phyloP scores from a whole-genome alignment of 2,329 filamentous ascomycete species.

The Cryphonectria parasitica region DNA sequence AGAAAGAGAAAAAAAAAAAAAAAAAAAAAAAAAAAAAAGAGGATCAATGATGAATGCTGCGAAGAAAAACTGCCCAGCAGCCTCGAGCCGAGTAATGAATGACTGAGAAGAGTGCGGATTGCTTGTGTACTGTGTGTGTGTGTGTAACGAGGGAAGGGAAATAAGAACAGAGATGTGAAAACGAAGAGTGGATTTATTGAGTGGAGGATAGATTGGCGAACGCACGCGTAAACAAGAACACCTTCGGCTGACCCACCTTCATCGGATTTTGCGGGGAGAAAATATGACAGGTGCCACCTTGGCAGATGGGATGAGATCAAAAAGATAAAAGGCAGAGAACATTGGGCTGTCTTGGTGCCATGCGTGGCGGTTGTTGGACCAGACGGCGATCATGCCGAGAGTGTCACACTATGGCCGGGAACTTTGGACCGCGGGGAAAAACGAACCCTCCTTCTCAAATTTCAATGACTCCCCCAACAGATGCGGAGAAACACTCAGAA shows the following conservation, averaged over 20 bases:
- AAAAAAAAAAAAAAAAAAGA: background rate
- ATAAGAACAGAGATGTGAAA: background rate
- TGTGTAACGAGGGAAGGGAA: background rate
- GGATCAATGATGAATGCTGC: background rate
- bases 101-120: background rate
- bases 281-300: slow-evolving; percentile 10
- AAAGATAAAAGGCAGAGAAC: background rate
- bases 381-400: slow-evolving; percentile 23
- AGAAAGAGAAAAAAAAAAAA: background rate
- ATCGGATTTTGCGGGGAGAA: background rate
- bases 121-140: background rate
- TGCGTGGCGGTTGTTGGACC: background rate
- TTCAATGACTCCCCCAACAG: too few relatives aligned
- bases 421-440: background rate
- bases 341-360: background rate
- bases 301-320: slow-evolving; percentile 1
- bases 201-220: background rate
- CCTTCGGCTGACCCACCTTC: slow-evolving; percentile 6
- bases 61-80: slow-evolving; percentile 16
- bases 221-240: background rate
- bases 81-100: background rate
- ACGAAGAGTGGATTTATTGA: slow-evolving; percentile 21
- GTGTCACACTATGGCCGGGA: slow-evolving; percentile 20
- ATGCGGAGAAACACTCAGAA: background rate
- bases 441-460: background rate